Percentiles rank a stretch among this genome's conserved stretches.
Evolutionary conservation across 176 grass and related monocot species (phyloP).

Genomic region (Triticum timopheevii): DNA sequence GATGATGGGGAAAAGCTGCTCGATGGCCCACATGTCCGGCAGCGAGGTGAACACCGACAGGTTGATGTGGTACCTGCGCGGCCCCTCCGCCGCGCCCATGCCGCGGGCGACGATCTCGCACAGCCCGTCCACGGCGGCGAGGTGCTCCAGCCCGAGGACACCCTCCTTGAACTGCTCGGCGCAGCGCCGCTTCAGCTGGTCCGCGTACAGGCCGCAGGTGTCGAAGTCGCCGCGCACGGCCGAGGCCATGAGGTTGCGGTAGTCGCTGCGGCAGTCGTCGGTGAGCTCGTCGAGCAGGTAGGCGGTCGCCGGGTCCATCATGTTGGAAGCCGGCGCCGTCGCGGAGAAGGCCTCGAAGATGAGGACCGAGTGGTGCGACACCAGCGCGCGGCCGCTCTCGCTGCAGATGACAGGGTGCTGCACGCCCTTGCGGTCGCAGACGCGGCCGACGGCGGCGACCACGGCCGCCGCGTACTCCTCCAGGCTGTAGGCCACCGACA

Average conservation of each 20-base stretch:
- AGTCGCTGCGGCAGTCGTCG: constrained; percentile 72
- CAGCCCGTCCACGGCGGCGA: constrained; percentile 73
- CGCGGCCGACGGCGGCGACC: constrained; percentile 58
- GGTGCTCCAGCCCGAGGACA: constrained; percentile 64
- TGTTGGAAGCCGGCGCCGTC: constrained; percentile 8
- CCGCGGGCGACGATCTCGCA: constrained; percentile 78
- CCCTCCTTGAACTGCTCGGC: constrained; percentile 92
- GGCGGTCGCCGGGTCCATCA: constrained; percentile 37
- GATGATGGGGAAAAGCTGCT: constrained; percentile 83
- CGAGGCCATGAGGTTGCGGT: constrained; percentile 79
- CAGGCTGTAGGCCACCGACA: constrained; percentile 81
- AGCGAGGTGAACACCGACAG: constrained; percentile 91
- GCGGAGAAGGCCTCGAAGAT: constrained; percentile 88
- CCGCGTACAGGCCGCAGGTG: constrained; percentile 59
- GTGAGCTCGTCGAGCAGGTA: constrained; percentile 70
- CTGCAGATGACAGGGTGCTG: constrained; percentile 87
- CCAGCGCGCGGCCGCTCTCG: constrained; percentile 88
- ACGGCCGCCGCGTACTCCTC: constrained; percentile 87
- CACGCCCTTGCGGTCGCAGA: constrained; percentile 74
- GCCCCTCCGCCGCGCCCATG: constrained; percentile 55
- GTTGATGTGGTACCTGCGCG: constrained; percentile 75
- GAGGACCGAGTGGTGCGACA: constrained; percentile 92
- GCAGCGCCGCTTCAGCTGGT: constrained; percentile 82
- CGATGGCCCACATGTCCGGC: constrained; percentile 92
- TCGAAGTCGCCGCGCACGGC: constrained; percentile 67